phyloP scores from a whole-genome alignment of 208 protist genomes.

The Phytomonas sp. region DNA sequence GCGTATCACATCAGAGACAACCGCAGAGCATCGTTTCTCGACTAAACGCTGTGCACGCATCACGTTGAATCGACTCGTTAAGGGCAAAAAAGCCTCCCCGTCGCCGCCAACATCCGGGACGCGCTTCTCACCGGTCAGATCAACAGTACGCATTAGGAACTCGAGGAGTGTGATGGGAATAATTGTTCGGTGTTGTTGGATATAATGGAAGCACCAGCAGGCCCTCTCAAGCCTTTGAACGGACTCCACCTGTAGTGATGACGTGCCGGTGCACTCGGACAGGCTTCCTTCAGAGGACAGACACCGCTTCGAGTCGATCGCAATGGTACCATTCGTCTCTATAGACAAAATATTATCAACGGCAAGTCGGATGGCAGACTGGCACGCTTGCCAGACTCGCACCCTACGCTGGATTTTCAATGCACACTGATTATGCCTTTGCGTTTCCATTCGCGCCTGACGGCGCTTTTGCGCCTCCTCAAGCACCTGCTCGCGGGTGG shows the following conservation, averaged over 20 bases:
- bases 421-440: constrained; percentile 23
- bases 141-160: not conserved
- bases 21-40: not conserved
- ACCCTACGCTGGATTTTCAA: constrained; percentile 34
- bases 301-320: not conserved
- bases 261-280: not conserved
- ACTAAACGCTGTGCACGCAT: not conserved
- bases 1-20: not conserved
- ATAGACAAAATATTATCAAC: not conserved
- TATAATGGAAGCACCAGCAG: constrained; percentile 28
- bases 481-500: constrained; percentile 35
- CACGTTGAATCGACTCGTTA: not conserved
- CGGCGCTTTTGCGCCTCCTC: constrained; percentile 39
- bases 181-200: constrained; percentile 13
- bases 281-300: not conserved
- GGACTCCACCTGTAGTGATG: not conserved
- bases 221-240: constrained; percentile 16
- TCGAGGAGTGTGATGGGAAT: constrained; percentile 9
- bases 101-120: not conserved
- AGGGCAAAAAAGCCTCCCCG: not conserved
- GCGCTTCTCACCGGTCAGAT: not conserved
- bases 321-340: not conserved
- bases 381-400: constrained; percentile 28
- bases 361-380: not conserved
- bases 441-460: constrained; percentile 36